A percentile compares a stretch with the other conserved stretches of the same genome.
These are phyloP conservation scores for Parascedosporium putredinis DNA, from an alignment of 2,329 filamentous ascomycete genomes.

Conservation along the genomic window DNA sequence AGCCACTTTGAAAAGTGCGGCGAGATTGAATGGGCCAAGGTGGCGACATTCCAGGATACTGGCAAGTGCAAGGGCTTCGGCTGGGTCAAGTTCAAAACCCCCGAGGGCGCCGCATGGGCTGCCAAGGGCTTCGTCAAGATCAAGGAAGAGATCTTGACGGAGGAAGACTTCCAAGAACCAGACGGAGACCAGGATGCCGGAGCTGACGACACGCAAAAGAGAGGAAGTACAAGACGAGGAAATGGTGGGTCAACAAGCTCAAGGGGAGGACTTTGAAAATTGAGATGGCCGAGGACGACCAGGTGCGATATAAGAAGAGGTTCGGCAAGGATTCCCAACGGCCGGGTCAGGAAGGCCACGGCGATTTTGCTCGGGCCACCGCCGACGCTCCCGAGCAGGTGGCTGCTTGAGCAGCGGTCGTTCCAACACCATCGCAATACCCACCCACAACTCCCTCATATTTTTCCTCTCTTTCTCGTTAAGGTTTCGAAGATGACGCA, in stretches of 20 bases:
- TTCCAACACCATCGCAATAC: too few species aligned
- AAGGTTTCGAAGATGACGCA: neutral
- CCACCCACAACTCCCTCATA: too few species aligned
- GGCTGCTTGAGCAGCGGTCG: conserved; percentile 13
- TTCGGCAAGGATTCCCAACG: conserved; percentile 60
- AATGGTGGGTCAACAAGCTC: conserved; percentile 80
- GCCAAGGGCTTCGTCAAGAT: conserved; percentile 74
- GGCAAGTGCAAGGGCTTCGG: conserved; percentile 98
- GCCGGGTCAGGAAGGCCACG: conserved; percentile 10
- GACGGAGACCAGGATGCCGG: conserved; percentile 30
- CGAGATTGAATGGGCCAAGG: conserved; percentile 67
- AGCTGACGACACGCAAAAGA: conserved; percentile 21
- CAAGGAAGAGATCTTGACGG: conserved; percentile 52
- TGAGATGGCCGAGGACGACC: conserved; percentile 88
- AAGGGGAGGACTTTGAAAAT: conserved; percentile 72
- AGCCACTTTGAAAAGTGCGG: conserved; percentile 81
- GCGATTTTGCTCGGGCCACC: conserved; percentile 22
- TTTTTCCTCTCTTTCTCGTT: too few species aligned
- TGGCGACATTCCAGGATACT: conserved; percentile 91
- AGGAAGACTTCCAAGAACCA: conserved; percentile 47
- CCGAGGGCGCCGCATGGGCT: conserved; percentile 56
- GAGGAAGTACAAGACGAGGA: conserved; percentile 48
- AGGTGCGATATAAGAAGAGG: conserved; percentile 84
- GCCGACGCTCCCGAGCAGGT: conserved; percentile 29
- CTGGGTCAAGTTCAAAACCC: conserved; percentile 82